Evolutionary conservation across 345 rosid genomes (phyloP).

Genomic region (Brassica juncea): DNA sequence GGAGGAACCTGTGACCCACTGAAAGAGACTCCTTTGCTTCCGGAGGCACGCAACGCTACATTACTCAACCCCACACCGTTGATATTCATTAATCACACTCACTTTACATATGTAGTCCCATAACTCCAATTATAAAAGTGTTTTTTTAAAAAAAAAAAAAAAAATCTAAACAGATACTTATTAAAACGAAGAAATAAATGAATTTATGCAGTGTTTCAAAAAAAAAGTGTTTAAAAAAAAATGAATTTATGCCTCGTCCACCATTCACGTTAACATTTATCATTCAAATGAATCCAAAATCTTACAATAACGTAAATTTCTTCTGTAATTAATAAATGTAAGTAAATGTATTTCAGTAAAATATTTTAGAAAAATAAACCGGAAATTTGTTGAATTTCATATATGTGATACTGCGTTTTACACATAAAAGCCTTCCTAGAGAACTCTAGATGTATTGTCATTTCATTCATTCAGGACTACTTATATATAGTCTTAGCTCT

Average conservation of each 20-base stretch:
- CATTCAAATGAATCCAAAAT: background rate
- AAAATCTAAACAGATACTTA: background rate
- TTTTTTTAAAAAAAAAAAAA: background rate
- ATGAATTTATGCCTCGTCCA: background rate
- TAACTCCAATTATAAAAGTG: background rate
- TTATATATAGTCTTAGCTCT: background rate
- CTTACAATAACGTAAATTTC: background rate
- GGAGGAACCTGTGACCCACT: conserved; percentile 38
- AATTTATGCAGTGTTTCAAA: too few relatives aligned
- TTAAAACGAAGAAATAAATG: background rate
- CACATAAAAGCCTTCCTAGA: background rate
- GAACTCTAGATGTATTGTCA: background rate
- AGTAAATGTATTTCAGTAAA: background rate
- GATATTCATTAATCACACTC: conserved; percentile 26
- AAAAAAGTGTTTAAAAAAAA: too few relatives aligned
- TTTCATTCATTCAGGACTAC: background rate
- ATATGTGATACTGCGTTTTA: background rate
- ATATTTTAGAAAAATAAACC: background rate
- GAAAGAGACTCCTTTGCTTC: conserved; percentile 38
- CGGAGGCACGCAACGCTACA: conserved; percentile 35
- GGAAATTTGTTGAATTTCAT: background rate
- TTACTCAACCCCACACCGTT: conserved; percentile 27
- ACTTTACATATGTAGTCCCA: conserved; percentile 14
- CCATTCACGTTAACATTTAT: background rate
- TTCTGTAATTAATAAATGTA: background rate